Conservation (phyloP, 306 rosid genomes). For the Arachis stenosperma region DNA sequence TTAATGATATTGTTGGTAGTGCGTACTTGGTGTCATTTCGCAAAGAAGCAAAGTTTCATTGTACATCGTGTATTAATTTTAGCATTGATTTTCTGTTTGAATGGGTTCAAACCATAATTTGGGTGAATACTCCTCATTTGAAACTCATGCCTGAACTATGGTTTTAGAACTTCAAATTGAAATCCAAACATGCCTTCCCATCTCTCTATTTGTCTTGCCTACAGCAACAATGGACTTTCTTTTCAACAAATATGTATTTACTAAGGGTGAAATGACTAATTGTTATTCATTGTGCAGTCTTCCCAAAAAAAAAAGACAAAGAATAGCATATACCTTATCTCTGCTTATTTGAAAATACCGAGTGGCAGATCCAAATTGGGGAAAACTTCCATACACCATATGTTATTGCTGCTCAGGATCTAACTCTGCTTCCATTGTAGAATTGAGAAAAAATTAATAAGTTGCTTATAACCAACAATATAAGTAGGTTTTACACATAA, state of each 20-base stretch:
- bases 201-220: constrained; percentile 20
- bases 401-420: constrained; percentile 54
- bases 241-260: constrained; percentile 19
- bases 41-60: constrained; percentile 12
- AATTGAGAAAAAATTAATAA: constrained; percentile 36
- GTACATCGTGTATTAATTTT: neutral
- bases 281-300: neutral
- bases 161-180: too few relatives aligned
- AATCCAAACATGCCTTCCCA: neutral
- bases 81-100: too few relatives aligned
- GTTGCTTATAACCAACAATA: constrained; percentile 25
- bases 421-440: constrained; percentile 62
- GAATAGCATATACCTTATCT: constrained; percentile 63
- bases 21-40: constrained; percentile 2
- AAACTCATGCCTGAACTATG: too few relatives aligned
- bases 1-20: too few relatives aligned
- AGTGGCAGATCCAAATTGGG: constrained; percentile 75
- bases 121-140: too few relatives aligned
- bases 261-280: neutral
- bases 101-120: too few relatives aligned
- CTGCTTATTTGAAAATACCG: constrained; percentile 75
- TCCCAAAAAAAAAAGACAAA: neutral
- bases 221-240: neutral
- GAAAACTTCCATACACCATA: constrained; percentile 52
- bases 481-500: neutral